Base-by-base conservation (phyloP, 768 basidiomycete species). In the Phylloporus rhodoxanthus region DNA sequence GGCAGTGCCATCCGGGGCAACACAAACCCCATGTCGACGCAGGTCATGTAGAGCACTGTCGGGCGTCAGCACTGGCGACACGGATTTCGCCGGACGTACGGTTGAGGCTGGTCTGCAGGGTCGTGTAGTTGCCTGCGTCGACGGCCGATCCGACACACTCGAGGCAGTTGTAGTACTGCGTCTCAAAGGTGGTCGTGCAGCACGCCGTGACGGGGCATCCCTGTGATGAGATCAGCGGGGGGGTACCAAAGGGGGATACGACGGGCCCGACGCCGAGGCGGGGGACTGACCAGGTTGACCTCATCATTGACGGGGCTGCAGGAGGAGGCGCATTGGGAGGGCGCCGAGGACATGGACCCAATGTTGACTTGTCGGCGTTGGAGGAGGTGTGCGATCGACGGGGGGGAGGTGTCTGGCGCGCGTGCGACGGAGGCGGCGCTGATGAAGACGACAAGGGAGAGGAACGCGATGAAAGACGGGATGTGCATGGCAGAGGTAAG, bases 91-190 rank as follows among this genome's bases (percentile, higher is more conserved):
- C 19, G n/a, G 3, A 54, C 70, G 52, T 50, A 75, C 75, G 43
- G 50, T 75, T 69, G 25, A 77, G 53, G 25, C 58, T 45, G 1
- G 21, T 34, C 43, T 75, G 73, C 0, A 61, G 56, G 1, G 46
- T 10, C 6, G 64, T 47, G 42, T 55, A 75, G 49, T 70, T 65
- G 17, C 38, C 47, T 5, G 55, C 45, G 38, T 67, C 48, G 29
- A 60, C 20, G 2, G 65, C 61, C 2, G 47, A 23, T 10, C 66
- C 72, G 21, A 71, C 58, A 48, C 77, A 79, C 4, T 59, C 30
- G 53, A 75, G 60, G 51, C 77, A 79, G 40, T 69, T 60, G 60
- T 67, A 75, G 56, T 72, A 76, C 4, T 53, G 47, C 0, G 55
- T 63, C 50, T 73, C 68, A 48, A 76, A 79, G 5, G 51, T 55